Evolutionary conservation across 192 early-diverging fungal species (phyloP), one percentile per base, ranked within the genome.

Genomic region (Spinellus fusiger): DNA sequence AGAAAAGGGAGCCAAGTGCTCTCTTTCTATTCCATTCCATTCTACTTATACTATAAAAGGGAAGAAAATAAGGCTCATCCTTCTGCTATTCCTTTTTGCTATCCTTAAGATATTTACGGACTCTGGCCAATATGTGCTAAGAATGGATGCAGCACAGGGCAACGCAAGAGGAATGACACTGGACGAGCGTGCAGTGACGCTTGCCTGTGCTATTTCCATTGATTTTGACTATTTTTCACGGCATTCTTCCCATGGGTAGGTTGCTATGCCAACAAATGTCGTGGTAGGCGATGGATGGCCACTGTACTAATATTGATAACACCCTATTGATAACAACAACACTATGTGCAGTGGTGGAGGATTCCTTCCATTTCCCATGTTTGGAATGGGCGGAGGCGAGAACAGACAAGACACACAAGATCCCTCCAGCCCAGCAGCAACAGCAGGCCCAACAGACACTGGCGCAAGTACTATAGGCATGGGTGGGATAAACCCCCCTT

Each of bases 61-160:
- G n/a, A n/a, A n/a, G n/a, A n/a, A n/a, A n/a, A n/a, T n/a, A n/a
- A n/a, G n/a, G n/a, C n/a, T n/a, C n/a, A n/a, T n/a, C n/a, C n/a
- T n/a, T n/a, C n/a, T n/a, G n/a, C n/a, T n/a, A n/a, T n/a, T n/a
- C n/a, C n/a, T n/a, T n/a, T n/a, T n/a, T n/a, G n/a, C n/a, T n/a
- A n/a, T n/a, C n/a, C n/a, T n/a, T n/a, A n/a, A 83, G 76, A 80
- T 95, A 25, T 93, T 95, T 60, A 90, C 93, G 0, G 93, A 95
- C 58, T 86, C 85, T 0, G 93, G 93, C 3, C 80, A 89, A 50
- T 93, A 93, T 61, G 88, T 85, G 0, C 66, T 95, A 26, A 84
- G 89, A 33, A 81, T 90, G 72, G 88, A 92, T 62, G 79, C 81
- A 0, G 69, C 73, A 0, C 69, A 82, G 38, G 69, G 72, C 9